Conservation (phyloP, 2,329 filamentous ascomycete genomes). For the Fusarium sp. region DNA sequence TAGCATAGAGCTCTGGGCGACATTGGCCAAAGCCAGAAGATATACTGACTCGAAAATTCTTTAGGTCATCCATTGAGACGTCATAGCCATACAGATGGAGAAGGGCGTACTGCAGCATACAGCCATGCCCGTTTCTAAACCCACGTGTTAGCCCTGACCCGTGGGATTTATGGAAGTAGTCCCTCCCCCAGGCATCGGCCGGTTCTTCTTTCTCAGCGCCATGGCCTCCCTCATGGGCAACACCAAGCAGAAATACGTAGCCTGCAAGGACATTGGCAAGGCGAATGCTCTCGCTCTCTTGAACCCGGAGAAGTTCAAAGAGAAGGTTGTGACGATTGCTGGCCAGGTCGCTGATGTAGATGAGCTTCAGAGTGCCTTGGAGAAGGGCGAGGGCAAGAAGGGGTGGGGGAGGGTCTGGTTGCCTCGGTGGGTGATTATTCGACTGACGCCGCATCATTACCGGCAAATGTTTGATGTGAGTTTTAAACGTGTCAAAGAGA, state of each 20-base stretch:
- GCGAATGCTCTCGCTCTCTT: neutral
- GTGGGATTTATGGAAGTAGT: neutral
- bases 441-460: neutral
- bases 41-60: slow-evolving; percentile 89
- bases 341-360: neutral
- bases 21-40: neutral
- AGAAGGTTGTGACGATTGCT: neutral
- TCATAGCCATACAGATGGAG: slow-evolving; percentile 96
- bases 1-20: neutral
- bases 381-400: neutral
- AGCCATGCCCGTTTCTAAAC: slow-evolving; percentile 92
- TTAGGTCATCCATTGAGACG: slow-evolving; percentile 89
- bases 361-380: neutral
- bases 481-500: neutral
- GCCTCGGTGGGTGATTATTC: neutral
- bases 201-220: neutral
- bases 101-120: slow-evolving; percentile 99
- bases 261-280: neutral
- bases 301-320: neutral
- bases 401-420: neutral
- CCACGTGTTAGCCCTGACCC: slow-evolving; percentile 21
- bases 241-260: neutral
- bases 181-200: neutral
- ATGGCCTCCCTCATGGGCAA: neutral
- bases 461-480: neutral